A percentile compares a stretch with the other conserved stretches of the same genome.
Conservation (phyloP, 257 asterid genomes). For the Lycium ferocissimum region DNA sequence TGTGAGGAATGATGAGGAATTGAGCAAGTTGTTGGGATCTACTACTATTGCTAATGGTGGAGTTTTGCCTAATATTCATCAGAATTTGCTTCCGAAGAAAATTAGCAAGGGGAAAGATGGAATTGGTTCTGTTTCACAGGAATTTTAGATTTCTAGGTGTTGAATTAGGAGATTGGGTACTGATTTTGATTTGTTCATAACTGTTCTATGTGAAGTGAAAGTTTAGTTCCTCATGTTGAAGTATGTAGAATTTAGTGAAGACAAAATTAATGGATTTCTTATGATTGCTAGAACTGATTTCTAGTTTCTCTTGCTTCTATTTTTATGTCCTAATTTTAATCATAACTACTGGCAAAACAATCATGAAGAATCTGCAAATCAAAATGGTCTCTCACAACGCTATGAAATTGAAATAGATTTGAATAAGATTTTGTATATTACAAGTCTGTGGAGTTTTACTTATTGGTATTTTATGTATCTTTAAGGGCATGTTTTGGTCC, state of each 20-base stretch:
- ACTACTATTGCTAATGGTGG: conserved; percentile 57
- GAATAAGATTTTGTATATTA: neutral
- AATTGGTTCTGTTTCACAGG: conserved; percentile 66
- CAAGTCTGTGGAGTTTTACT: no score
- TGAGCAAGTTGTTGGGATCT: conserved; percentile 48
- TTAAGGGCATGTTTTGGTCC: no score
- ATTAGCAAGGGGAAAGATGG: neutral
- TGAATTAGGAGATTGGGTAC: neutral
- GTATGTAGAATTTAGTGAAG: neutral
- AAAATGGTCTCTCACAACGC: neutral
- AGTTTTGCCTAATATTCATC: conserved; percentile 53
- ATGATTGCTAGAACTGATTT: neutral
- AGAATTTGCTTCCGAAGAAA: conserved; percentile 52
- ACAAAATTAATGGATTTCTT: neutral
- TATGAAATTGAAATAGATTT: neutral
- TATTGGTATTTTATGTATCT: no score
- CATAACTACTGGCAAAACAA: neutral
- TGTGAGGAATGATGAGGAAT: neutral
- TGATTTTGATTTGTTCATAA: neutral
- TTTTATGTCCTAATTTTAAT: neutral
- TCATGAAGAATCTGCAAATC: neutral
- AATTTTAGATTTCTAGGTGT: conserved; percentile 45
- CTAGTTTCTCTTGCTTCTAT: neutral
- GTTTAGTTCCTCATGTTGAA: neutral
- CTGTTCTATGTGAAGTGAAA: neutral